Conservation (phyloP, 306 rosid genomes). For the Vigna trinervia region DNA sequence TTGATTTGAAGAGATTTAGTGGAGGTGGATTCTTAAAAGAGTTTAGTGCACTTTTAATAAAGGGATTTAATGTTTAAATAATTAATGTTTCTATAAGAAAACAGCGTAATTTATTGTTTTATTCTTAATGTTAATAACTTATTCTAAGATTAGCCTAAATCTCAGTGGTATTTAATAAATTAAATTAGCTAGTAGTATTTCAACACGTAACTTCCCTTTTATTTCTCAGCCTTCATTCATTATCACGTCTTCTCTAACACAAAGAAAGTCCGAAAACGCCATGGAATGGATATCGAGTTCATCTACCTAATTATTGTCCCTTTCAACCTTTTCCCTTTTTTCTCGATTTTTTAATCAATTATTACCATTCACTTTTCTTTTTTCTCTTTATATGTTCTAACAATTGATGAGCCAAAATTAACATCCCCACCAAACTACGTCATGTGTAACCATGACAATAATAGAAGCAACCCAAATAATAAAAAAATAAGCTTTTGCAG, state of each 20-base stretch:
- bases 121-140: too few relatives aligned
- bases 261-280: too few relatives aligned
- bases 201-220: background rate
- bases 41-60: too few relatives aligned
- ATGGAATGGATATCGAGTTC: background rate
- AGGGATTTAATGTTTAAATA: too few relatives aligned
- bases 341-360: background rate
- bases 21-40: too few relatives aligned
- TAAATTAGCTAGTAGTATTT: background rate
- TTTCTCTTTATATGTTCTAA: background rate
- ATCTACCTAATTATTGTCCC: background rate
- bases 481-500: background rate
- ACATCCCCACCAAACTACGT: constrained; percentile 2
- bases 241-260: background rate
- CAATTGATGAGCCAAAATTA: constrained; percentile 7
- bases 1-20: too few relatives aligned
- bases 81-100: too few relatives aligned
- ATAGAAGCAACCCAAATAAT: background rate
- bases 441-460: background rate
- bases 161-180: background rate
- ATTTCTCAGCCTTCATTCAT: background rate
- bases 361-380: background rate
- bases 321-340: constrained; percentile 3
- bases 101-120: too few relatives aligned
- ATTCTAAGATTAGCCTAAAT: background rate